phyloP scores from a whole-genome alignment of 1,284 basidiomycete genomes.

The Sanguinoderma infundibulare region DNA sequence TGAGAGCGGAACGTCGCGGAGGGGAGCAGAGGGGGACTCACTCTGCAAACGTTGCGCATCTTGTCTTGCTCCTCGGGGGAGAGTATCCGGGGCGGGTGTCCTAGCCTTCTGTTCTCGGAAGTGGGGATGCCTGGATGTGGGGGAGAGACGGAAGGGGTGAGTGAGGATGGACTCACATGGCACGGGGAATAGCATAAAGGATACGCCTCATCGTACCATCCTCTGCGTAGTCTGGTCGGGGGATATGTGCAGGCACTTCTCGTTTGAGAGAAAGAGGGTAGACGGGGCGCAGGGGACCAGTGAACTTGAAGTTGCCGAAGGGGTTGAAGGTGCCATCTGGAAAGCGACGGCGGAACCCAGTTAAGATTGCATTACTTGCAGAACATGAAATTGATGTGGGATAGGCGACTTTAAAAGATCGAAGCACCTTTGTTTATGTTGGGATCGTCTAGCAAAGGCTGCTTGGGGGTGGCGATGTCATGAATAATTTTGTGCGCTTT shows the following conservation, averaged over 20 bases:
- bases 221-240: conserved; percentile 79
- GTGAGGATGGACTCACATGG: conserved; percentile 34
- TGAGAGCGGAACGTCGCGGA: conserved; percentile 27
- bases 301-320: conserved; percentile 68
- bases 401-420: neutral
- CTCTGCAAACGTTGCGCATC: conserved; percentile 79
- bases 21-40: conserved; percentile 43
- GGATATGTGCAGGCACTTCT: conserved; percentile 73
- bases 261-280: conserved; percentile 80
- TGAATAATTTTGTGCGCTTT: conserved; percentile 82
- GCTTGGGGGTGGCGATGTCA: conserved; percentile 56
- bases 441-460: conserved; percentile 36
- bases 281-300: conserved; percentile 73
- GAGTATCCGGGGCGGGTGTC: conserved; percentile 71
- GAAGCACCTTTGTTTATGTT: conserved; percentile 37
- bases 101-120: conserved; percentile 59
- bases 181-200: conserved; percentile 29
- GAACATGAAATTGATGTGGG: neutral
- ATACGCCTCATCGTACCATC: conserved; percentile 55
- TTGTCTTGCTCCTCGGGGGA: conserved; percentile 73
- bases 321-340: conserved; percentile 77
- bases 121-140: conserved; percentile 57
- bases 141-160: conserved; percentile 20
- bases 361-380: too few relatives aligned
- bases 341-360: neutral